Conservation (phyloP, 306 rosid genomes). For the Psophocarpus tetragonolobus region DNA sequence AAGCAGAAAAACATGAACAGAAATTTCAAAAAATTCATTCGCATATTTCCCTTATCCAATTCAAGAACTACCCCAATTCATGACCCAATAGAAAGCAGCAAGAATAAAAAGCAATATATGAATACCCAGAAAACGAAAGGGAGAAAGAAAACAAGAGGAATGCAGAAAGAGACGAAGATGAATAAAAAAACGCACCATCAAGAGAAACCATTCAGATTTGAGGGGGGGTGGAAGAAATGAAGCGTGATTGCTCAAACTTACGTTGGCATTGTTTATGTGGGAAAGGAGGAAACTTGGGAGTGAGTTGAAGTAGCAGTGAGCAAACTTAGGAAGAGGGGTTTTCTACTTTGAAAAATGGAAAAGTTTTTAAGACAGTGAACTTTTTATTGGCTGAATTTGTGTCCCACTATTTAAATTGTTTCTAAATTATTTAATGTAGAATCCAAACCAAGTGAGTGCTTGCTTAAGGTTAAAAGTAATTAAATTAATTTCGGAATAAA, state of each 20-base stretch:
- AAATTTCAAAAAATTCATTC: slow-evolving; percentile 12
- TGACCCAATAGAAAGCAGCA: slow-evolving; percentile 22
- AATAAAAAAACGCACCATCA: slow-evolving; percentile 11
- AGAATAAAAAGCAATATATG: slow-evolving; percentile 25
- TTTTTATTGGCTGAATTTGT: neutral
- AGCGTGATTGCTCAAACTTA: neutral
- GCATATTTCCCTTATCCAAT: neutral
- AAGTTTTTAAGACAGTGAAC: neutral
- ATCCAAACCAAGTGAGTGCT: neutral
- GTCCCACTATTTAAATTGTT: neutral
- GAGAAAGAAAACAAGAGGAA: neutral
- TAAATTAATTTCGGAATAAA: neutral
- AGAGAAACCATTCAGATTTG: neutral
- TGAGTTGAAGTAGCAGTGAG: neutral
- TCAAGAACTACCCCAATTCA: slow-evolving; percentile 10
- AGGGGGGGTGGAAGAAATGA: neutral
- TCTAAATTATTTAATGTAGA: neutral
- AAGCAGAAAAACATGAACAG: slow-evolving; percentile 18
- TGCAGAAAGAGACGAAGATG: neutral
- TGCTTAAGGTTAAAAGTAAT: neutral
- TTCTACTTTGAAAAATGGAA: neutral
- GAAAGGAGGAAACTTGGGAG: slow-evolving; percentile 16
- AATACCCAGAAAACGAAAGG: neutral
- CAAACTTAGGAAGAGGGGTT: slow-evolving; percentile 42
- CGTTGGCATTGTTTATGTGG: neutral